A percentile compares a stretch with the other conserved stretches of the same genome.
Conservation (phyloP, 148 eudicot genomes). For the Rheum nobile region DNA sequence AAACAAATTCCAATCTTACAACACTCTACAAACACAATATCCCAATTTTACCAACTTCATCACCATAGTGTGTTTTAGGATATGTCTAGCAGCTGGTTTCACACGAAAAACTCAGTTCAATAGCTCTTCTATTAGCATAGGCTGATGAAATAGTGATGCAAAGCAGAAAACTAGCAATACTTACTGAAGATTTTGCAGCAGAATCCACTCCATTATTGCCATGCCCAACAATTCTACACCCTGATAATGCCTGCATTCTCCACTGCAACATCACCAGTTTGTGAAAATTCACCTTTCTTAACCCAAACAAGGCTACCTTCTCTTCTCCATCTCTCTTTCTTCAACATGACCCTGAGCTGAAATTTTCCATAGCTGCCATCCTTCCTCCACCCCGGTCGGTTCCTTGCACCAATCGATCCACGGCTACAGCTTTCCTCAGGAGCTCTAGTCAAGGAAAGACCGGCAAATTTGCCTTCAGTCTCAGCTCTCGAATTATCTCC, state of each 20-base stretch:
- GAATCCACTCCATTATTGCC: not conserved
- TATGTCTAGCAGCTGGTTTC: not conserved
- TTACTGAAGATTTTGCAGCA: slow-evolving; percentile 1
- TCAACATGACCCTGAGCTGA: not conserved
- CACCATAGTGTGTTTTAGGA: not conserved
- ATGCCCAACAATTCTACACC: not conserved
- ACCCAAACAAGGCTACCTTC: slow-evolving; percentile 2
- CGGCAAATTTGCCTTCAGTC: not conserved
- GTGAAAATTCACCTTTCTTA: not conserved
- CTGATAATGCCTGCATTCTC: not conserved
- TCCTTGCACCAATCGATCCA: not conserved
- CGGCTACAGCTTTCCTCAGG: not conserved
- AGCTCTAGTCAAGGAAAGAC: not conserved
- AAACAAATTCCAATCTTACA: not conserved
- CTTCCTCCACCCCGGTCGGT: slow-evolving; percentile 4
- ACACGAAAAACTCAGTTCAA: not conserved
- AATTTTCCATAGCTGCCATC: not conserved
- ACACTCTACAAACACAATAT: not conserved
- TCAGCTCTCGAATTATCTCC: not conserved
- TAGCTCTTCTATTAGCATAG: not conserved
- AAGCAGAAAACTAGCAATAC: not conserved
- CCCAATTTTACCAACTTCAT: not conserved
- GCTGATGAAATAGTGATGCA: not conserved
- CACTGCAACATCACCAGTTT: slow-evolving; percentile 1
- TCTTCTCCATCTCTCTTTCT: not conserved